phyloP scores from a whole-genome alignment of 257 asterid genomes.

The Fraxinus pennsylvanica region DNA sequence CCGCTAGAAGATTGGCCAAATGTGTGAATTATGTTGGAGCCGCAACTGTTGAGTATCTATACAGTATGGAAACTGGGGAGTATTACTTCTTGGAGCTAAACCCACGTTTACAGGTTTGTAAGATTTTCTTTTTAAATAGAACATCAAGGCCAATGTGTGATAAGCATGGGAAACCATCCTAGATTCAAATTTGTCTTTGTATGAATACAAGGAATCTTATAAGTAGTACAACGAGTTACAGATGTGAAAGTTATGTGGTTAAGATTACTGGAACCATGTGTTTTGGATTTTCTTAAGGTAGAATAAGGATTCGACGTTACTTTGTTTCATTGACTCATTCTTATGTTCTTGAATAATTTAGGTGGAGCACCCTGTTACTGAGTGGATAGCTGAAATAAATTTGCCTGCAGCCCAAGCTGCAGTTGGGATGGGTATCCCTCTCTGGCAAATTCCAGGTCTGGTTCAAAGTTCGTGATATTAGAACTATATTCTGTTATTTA shows the following conservation, averaged over 20 bases:
- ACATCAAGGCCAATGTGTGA: constrained; percentile 11
- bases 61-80: constrained; percentile 98
- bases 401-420: constrained; percentile 98
- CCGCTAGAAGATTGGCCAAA: constrained; percentile 97
- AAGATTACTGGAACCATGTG: constrained; percentile 12
- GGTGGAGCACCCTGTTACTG: constrained; percentile 99
- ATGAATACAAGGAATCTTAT: constrained; percentile 1
- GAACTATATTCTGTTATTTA: constrained; percentile 5
- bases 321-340: constrained; percentile 12
- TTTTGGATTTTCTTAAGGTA: neutral
- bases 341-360: constrained; percentile 37
- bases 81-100: constrained; percentile 97
- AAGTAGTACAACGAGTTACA: neutral
- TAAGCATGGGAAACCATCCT: constrained; percentile 18
- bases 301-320: constrained; percentile 5
- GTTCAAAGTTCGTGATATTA: constrained; percentile 25
- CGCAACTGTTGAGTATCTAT: constrained; percentile 97
- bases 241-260: neutral
- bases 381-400: constrained; percentile 99
- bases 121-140: constrained; percentile 6
- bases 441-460: constrained; percentile 98
- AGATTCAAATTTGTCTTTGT: constrained; percentile 16
- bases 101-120: constrained; percentile 89
- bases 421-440: constrained; percentile 98
- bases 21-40: constrained; percentile 95